Base-by-base conservation (phyloP, 1,284 basidiomycete genomes). In the Wallemia mellicola region DNA sequence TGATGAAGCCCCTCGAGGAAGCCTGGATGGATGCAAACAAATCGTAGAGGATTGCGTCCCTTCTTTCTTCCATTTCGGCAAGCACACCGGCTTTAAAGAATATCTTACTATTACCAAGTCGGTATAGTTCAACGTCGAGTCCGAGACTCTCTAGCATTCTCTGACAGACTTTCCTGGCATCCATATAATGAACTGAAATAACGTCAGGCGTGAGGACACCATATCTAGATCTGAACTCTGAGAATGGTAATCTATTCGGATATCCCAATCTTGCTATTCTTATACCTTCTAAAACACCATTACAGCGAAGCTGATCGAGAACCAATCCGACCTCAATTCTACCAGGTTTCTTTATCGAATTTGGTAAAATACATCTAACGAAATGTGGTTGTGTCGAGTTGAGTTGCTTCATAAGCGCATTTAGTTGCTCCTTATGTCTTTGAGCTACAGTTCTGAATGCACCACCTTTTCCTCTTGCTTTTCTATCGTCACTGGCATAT, bases 1-100 rank as follows among this genome's bases (percentile, higher is more conserved):
- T 83, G 17, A 83, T 83, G 74, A 79, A 89, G 77, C 79, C 88
- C 58, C 89, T 75, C 1, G 83, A 83, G 0, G 79, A 76, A 0
- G 91, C 86, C 67, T 96, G 89, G 60, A 99, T 71, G 30, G 81
- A 77, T 14, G 86, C 81, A 72, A 98, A 95, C 57, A 96, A 74
- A 64, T 91, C 89, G 64, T 80, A 89, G 19, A 99, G 72, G 26
- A 88, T 73, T 9, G 77, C 75, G 69, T 99, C 94, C 22, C 94
- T 74, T 24, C 86, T 77, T 66, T 96, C 94, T 71, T 98, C 94
- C 27, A 98, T 77, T 66, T 95, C 91, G n/a, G 94, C 94, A 11
- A 99, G 77, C 1, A 96, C 88, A 2, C 92, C 92, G 1, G 94
- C 91, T 69, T 96, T 98, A 80, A 99, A 98, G 73, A 98, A 98